Evolutionary conservation across 495 filamentous ascomycete genomes (phyloP).

Genomic region (Penicillium samsonianum): DNA sequence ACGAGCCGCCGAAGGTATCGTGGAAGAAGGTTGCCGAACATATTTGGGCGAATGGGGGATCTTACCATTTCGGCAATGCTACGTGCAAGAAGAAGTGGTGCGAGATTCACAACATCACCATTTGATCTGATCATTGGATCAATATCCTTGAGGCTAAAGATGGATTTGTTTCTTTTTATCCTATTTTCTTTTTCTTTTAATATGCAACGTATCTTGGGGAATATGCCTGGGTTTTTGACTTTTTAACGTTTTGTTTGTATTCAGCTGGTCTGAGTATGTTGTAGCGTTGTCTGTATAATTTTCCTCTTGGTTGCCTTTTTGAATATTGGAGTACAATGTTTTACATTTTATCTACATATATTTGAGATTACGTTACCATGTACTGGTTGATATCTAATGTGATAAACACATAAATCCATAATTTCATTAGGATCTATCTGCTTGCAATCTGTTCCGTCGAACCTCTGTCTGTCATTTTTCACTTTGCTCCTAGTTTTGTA

Average conservation of each 20-base stretch:
- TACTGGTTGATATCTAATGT: not conserved
- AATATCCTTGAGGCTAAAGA: not conserved
- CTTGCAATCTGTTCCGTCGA: no score
- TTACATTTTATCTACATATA: not conserved
- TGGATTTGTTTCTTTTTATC: not conserved
- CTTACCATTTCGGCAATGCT: slow-evolving; percentile 81
- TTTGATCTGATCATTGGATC: not conserved
- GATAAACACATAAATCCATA: not conserved
- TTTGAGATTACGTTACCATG: not conserved
- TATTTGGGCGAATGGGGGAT: slow-evolving; percentile 69
- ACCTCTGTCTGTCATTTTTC: no score
- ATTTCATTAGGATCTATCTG: no score
- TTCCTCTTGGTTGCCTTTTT: not conserved
- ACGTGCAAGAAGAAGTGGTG: slow-evolving; percentile 85
- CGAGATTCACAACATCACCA: slow-evolving; percentile 33
- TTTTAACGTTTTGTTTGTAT: not conserved
- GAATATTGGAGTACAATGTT: not conserved
- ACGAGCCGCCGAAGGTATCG: slow-evolving; percentile 56
- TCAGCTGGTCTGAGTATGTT: slow-evolving; percentile 4
- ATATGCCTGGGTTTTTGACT: not conserved
- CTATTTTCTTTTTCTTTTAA: not conserved
- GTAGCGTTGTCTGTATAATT: not conserved
- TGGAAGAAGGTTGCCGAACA: slow-evolving; percentile 83
- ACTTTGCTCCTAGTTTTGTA: no score
- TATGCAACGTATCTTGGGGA: not conserved